phyloP scores from a whole-genome alignment of 2,329 filamentous ascomycete species.

The Elsinoe ampelina region DNA sequence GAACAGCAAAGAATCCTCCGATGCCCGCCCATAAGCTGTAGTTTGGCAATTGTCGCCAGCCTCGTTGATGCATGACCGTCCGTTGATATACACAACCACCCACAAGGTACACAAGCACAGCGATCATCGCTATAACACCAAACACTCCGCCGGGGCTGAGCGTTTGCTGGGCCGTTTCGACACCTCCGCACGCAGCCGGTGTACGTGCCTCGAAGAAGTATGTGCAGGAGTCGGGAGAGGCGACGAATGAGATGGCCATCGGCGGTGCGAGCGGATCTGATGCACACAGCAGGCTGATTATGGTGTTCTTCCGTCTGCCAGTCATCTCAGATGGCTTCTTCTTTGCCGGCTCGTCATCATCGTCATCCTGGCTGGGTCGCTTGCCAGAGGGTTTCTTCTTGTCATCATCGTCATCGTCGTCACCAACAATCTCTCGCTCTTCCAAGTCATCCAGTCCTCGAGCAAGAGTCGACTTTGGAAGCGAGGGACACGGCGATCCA shows the following conservation, averaged over 20 bases:
- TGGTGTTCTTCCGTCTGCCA: conserved; percentile 63
- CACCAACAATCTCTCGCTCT: conserved; percentile 32
- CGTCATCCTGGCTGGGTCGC: conserved; percentile 22
- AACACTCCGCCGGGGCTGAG: conserved; percentile 70
- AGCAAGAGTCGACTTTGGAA: conserved; percentile 12
- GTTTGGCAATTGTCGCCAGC: conserved; percentile 92
- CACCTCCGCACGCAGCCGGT: conserved; percentile 70
- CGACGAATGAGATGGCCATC: conserved; percentile 73
- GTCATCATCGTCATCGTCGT: conserved; percentile 26
- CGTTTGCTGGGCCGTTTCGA: conserved; percentile 47
- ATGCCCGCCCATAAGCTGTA: conserved; percentile 88
- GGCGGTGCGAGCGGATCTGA: conserved; percentile 60
- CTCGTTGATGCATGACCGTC: conserved; percentile 85
- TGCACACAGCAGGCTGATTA: conserved; percentile 91
- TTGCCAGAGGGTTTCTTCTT: conserved; percentile 19
- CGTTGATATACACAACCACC: conserved; percentile 94
- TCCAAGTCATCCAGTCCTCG: conserved; percentile 17
- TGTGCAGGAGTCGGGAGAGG: conserved; percentile 73
- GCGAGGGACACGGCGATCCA: conserved; percentile 38
- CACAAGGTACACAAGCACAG: conserved; percentile 77
- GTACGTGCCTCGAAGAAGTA: conserved; percentile 95
- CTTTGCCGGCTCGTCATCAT: conserved; percentile 21
- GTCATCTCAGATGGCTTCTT: conserved; percentile 17
- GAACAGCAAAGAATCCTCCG: conserved; percentile 71
- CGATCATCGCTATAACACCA: conserved; percentile 68